Conservation (phyloP, 345 rosid species). For the Murraya koenigii region DNA sequence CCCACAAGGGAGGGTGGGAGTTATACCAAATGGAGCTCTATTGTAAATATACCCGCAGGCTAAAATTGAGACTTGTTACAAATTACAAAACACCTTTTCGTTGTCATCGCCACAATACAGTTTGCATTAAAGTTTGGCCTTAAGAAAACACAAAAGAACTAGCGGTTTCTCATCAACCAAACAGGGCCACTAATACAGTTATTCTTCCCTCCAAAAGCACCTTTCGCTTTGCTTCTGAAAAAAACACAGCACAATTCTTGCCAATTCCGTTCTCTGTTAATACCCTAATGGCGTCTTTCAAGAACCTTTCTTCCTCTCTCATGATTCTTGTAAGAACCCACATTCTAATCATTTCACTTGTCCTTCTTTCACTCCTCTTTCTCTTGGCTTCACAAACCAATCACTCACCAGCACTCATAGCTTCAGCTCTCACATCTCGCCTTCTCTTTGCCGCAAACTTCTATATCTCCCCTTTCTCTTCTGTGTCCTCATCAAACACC, state of each 20-base stretch:
- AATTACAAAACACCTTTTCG: neutral
- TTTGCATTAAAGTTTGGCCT: neutral
- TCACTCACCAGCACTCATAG: slow-evolving; percentile 38
- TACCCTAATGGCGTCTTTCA: slow-evolving; percentile 24
- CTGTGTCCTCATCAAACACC: slow-evolving; percentile 38
- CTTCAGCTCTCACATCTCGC: slow-evolving; percentile 46
- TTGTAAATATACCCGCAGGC: too few relatives aligned
- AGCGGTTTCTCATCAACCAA: neutral
- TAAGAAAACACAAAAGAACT: neutral
- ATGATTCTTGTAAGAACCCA: slow-evolving; percentile 27
- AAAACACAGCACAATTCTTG: neutral
- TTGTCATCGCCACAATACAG: neutral
- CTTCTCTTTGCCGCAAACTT: slow-evolving; percentile 45
- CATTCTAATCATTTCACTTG: slow-evolving; percentile 31
- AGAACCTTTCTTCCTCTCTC: slow-evolving; percentile 20
- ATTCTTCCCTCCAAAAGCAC: slow-evolving; percentile 9
- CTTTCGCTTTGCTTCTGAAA: neutral
- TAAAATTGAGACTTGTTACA: neutral
- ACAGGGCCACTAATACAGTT: neutral
- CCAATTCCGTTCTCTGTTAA: neutral
- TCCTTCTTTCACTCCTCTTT: slow-evolving; percentile 48
- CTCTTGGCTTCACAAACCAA: slow-evolving; percentile 37
- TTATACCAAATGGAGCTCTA: too few relatives aligned
- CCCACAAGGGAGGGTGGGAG: too few relatives aligned
- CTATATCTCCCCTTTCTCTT: slow-evolving; percentile 47